Percentiles rank a stretch among this genome's conserved stretches.
Evolutionary conservation across 139 green algal species (phyloP).

Genomic region (Coccomyxa sp.): DNA sequence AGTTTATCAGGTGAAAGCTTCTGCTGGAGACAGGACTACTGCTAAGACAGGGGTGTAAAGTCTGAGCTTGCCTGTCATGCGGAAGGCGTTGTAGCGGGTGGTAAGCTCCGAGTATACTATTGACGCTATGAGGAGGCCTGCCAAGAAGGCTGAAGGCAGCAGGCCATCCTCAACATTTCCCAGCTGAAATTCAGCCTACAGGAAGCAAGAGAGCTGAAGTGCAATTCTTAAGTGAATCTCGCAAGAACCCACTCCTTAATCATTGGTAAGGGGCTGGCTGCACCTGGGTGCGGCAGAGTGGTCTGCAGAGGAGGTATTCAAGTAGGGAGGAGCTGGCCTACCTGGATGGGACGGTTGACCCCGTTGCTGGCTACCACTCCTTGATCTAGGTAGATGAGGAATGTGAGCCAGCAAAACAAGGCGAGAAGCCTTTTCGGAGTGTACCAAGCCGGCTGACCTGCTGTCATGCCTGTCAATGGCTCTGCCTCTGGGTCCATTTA

Average conservation of each 20-base stretch:
- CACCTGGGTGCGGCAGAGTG: not conserved
- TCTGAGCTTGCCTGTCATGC: conserved; percentile 33
- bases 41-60: not conserved
- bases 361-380: conserved; percentile 88
- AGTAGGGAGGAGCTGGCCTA: not conserved
- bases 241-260: not conserved
- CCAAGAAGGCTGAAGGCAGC: conserved; percentile 88
- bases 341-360: conserved; percentile 69
- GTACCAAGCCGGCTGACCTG: not conserved
- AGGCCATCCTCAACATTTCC: conserved; percentile 42
- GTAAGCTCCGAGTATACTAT: conserved; percentile 82
- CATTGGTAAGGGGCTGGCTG: not conserved
- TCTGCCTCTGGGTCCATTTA: too few species aligned
- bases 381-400: conserved; percentile 89
- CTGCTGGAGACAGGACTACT: not conserved
- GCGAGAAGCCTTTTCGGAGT: conserved; percentile 41
- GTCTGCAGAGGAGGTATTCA: not conserved
- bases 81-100: conserved; percentile 40
- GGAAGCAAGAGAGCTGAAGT: not conserved
- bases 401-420: conserved; percentile 70
- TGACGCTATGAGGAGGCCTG: conserved; percentile 84
- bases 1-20: not conserved
- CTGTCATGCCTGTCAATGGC: too few species aligned
- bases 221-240: not conserved
- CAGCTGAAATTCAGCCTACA: not conserved